Base-by-base conservation (phyloP, 2,329 filamentous ascomycete genomes). In the Escovopsis sp. region DNA sequence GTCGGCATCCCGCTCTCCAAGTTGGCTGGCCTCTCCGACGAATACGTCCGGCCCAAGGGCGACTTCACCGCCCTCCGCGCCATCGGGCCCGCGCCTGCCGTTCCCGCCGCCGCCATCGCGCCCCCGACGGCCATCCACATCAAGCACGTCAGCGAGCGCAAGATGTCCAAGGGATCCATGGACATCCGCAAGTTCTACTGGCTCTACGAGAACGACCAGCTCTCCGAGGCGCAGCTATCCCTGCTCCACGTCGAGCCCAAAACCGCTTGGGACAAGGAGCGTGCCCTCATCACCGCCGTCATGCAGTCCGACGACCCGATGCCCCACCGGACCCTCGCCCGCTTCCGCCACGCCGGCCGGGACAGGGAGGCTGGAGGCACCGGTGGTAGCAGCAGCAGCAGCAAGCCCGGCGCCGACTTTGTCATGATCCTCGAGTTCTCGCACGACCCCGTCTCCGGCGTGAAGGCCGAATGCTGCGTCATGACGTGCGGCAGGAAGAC, bases 1-100 rank as follows among this genome's bases (percentile, higher is more conserved):
- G 40, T 43, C 12, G 46, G 42, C 2, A 42, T 48, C 12, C 41
- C 41, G 10, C 44, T 48, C 12, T 12, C 8, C 10, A 46, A 35
- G 26, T 11, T 38, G 11, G 12, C 8, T 4, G 38, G 15, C 1
- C 35, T 28, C 15, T 35, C 38, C 3, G 36, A 41, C 7, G 44
- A 46, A 19, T 48, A 46, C 28, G 37, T 39, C 10, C 42, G 46
- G 26, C 33, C 33, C 3, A 19, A 33, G 19, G 42, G 42, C 12
- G 30, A 34, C 26, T 30, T 33, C 19, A 30, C 38, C 7, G 33
- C 33, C 3, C 19, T 43, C 10, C 39, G n/a, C 5, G 9, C 36
- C 26, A 26, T 30, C 4, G 28, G 11, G 28, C 8, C 28, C 8
- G 8, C 11, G 28, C 28, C 28, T 4, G 8, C 23, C 23, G 23